Conservation (phyloP, 805 yeast species). For the Metschnikowia anglica region DNA sequence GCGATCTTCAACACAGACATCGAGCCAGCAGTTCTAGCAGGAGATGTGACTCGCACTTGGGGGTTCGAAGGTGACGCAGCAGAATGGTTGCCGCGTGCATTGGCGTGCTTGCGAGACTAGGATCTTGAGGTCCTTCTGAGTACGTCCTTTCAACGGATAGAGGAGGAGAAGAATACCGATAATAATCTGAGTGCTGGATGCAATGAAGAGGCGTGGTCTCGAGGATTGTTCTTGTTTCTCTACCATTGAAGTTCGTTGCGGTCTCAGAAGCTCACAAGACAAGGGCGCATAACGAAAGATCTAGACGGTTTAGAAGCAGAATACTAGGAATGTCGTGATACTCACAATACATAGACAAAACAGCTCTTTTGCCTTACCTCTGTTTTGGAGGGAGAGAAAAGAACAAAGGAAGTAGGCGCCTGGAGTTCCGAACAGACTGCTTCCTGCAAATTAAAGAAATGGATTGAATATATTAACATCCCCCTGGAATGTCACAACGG, state of each 20-base stretch:
- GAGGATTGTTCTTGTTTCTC: too few species aligned
- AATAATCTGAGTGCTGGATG: too few species aligned
- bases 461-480: too few species aligned
- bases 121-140: too few species aligned
- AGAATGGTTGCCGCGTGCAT: constrained; percentile 61
- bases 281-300: neutral
- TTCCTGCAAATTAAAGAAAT: too few species aligned
- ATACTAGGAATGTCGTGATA: neutral
- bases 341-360: constrained; percentile 1
- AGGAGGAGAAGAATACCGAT: too few species aligned
- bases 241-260: too few species aligned
- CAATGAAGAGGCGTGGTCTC: too few species aligned
- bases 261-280: too few species aligned
- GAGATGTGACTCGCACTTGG: constrained; percentile 52
- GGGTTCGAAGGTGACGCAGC: constrained; percentile 82
- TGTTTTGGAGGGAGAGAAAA: neutral
- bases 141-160: too few species aligned
- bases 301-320: neutral
- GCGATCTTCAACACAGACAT: constrained; percentile 80
- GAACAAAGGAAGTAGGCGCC: neutral
- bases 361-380: neutral
- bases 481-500: too few species aligned
- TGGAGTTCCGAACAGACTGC: neutral
- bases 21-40: constrained; percentile 43
- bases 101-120: constrained; percentile 32